Base-by-base conservation (phyloP, 106 monocot genomes). In the Dioscorea alata region DNA sequence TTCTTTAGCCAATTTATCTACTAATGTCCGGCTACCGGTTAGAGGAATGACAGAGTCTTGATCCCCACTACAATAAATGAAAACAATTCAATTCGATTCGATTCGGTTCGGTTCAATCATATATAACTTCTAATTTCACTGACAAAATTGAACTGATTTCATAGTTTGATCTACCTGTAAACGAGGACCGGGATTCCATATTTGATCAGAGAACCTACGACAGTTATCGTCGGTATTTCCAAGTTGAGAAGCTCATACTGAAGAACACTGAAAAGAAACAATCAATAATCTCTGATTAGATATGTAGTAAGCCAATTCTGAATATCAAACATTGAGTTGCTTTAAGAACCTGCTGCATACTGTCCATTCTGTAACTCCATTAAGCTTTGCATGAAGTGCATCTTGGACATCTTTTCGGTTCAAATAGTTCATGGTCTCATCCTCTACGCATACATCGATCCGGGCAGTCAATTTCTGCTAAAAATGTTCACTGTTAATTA, bases 21-120 rank as follows among this genome's bases (percentile, higher is more conserved):
- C 84, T n/a, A 99, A 75, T 1, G 82, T 87, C 60, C 97, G 31
- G 69, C 92, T 99, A 22, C 97, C 92, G 1, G 89, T 99, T 51
- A 99, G 69, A 49, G 97, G 97, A 58, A 99, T 90, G 1, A 99
- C 97, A 0, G 97, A 99, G 50, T 99, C 97, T 70, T 99, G 97
- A 87, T 99, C 97, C 23, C 97, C 97, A 61, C 97, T 99, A 71
- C 65, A 77, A 15, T 15, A 6, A 19, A 19, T 15, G 15, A 15
- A 19, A 56, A 56, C 42, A 42, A 42, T 42, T 42, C 42, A 5
- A 42, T 42, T 42, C 42, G 10, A n/a, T n/a, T 34, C 34, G 42
- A 42, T 42, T 42, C 42, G 10, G 5, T 42, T 42, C 1, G 6
- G 10, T 42, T 42, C 10, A 42, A 42, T 42, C 42, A 5, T 3